Evolutionary conservation across 163 green algal genomes (phyloP), one percentile per base, ranked within the genome.

Genomic region (Chlamydomonas reinhardtii): DNA sequence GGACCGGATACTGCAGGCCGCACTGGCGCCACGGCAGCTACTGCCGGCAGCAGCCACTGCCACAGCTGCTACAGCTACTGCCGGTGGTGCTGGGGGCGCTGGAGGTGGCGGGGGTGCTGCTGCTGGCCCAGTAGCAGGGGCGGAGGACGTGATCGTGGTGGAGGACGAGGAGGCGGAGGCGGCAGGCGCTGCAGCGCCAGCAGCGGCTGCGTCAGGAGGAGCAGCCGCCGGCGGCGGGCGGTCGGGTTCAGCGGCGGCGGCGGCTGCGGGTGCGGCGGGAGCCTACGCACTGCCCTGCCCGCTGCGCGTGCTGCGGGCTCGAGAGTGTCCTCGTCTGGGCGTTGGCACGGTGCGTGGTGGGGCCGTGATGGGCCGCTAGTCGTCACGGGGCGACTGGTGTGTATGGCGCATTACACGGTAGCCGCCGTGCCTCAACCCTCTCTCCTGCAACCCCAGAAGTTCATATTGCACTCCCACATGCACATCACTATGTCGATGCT

Each of bases 291-390:
- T 84, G 17, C 76, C 76, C 12, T 78, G 79, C 34, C 79, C 68
- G 48, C 79, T 86, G 69, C 79, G 69, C 31, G 69, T 78, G 69
- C 69, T 86, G 32, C 68, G 79, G 2, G 52, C 54, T 54, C 3
- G 52, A 0, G 69, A 39, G 14, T 86, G 79, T 27, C 68, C 52
- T 0, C 32, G 52, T 1, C 69, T 86, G 69, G 79, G 69, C 9
- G 54, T 25, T 27, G 34, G 22, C 3, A 64, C 52, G 79, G 79
- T 86, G 69, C 37, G 79, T 65, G n/a, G 48, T 56, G 48, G 11
- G 61, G 39, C n/a, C n/a, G n/a, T n/a, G n/a, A n/a, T n/a, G n/a
- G n/a, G n/a, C n/a, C n/a, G n/a, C n/a, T n/a, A n/a, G n/a, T n/a
- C n/a, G n/a, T n/a, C n/a, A n/a, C n/a, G n/a, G n/a, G n/a, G n/a